Percentiles rank a stretch among this genome's conserved stretches.
phyloP scores from a whole-genome alignment of 2,329 filamentous ascomycete genomes.

The Cladobotryum protrusum region DNA sequence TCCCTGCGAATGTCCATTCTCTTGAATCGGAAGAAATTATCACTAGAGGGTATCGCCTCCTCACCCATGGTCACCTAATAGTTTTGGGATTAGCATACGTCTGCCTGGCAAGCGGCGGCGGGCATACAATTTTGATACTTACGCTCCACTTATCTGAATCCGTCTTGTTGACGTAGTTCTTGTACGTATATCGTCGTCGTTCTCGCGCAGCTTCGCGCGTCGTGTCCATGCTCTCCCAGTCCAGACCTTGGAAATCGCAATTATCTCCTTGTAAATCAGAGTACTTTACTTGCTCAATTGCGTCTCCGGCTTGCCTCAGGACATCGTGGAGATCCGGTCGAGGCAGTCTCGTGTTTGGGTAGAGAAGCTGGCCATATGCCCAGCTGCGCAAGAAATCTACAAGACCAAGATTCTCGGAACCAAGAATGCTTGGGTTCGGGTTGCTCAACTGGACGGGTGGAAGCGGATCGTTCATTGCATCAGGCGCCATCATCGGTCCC shows the following conservation, averaged over 20 bases:
- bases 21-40: constrained; percentile 53
- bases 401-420: constrained; percentile 44
- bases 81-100: neutral
- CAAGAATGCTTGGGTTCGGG: constrained; percentile 33
- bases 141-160: constrained; percentile 44
- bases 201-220: constrained; percentile 43
- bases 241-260: constrained; percentile 54
- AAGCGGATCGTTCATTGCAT: constrained; percentile 3
- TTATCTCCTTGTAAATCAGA: constrained; percentile 48
- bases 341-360: constrained; percentile 18
- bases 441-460: constrained; percentile 23
- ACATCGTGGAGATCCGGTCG: constrained; percentile 26
- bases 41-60: constrained; percentile 29
- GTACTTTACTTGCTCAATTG: constrained; percentile 27
- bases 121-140: constrained; percentile 23
- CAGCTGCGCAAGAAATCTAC: constrained; percentile 46
- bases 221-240: constrained; percentile 50
- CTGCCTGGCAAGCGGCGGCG: neutral
- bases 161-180: constrained; percentile 51
- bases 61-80: constrained; percentile 17
- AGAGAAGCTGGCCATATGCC: constrained; percentile 25
- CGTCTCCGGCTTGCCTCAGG: constrained; percentile 21
- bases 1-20: constrained; percentile 50
- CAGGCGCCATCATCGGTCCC: neutral
- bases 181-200: constrained; percentile 43